Percentiles rank a stretch among this genome's conserved stretches.
These are phyloP conservation scores for Arthonia radiata DNA, from an alignment of 495 filamentous ascomycete genomes.

Conservation along the genomic window DNA sequence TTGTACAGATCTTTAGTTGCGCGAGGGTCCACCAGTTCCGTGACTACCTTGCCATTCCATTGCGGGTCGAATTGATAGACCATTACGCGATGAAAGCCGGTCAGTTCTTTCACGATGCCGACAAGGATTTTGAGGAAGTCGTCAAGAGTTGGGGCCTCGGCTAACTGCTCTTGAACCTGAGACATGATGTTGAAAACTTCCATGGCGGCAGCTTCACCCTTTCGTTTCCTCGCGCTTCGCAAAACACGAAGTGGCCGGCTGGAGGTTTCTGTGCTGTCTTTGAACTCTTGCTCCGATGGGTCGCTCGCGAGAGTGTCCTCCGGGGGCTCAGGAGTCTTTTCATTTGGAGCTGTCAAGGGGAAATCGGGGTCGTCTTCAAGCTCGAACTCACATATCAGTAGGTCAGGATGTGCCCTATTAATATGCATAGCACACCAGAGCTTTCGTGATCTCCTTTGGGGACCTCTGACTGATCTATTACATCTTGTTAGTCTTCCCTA, in stretches of 20 bases:
- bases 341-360: slow-evolving; percentile 37
- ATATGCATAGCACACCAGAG: slow-evolving; percentile 81
- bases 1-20: slow-evolving; percentile 74
- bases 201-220: slow-evolving; percentile 73
- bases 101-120: slow-evolving; percentile 63
- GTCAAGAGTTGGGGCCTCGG: slow-evolving; percentile 40
- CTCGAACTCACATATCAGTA: slow-evolving; percentile 84
- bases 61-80: slow-evolving; percentile 74
- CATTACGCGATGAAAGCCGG: slow-evolving; percentile 82
- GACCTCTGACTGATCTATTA: slow-evolving; percentile 31
- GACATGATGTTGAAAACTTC: slow-evolving; percentile 84
- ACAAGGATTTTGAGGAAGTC: slow-evolving; percentile 46
- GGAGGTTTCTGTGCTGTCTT: slow-evolving; percentile 43
- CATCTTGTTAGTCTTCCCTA: too few relatives aligned
- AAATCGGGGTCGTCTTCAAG: slow-evolving; percentile 54
- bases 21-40: slow-evolving; percentile 58
- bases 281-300: slow-evolving; percentile 46
- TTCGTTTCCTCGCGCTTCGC: slow-evolving; percentile 48
- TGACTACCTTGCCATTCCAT: slow-evolving; percentile 70
- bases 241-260: slow-evolving; percentile 61
- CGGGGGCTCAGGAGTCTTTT: slow-evolving; percentile 30
- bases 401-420: slow-evolving; percentile 32
- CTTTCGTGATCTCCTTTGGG: slow-evolving; percentile 26
- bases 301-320: slow-evolving; percentile 47
- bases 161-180: slow-evolving; percentile 59